Percentiles rank a stretch among this genome's conserved stretches.
phyloP scores from a whole-genome alignment of 2,329 filamentous ascomycete species.

The Ceratocystis cacaofunesta region DNA sequence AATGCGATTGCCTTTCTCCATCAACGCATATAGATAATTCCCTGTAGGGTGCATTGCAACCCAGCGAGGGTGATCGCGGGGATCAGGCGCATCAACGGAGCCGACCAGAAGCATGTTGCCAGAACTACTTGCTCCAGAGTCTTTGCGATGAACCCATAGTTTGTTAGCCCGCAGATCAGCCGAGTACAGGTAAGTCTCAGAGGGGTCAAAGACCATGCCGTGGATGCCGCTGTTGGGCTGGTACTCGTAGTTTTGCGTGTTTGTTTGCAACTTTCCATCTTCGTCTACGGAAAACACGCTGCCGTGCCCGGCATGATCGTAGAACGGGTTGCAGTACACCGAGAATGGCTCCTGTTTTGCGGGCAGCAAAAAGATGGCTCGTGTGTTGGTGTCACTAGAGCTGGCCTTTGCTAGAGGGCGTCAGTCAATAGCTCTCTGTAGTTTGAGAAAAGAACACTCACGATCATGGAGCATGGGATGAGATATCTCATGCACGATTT shows the following conservation, averaged over 20 bases:
- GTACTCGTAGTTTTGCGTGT: conserved; percentile 61
- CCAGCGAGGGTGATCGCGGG: conserved; percentile 72
- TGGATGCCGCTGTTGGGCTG: conserved; percentile 57
- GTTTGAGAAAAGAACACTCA: conserved; percentile 28
- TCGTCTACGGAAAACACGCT: conserved; percentile 55
- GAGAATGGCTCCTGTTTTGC: conserved; percentile 62
- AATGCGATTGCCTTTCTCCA: conserved; percentile 77
- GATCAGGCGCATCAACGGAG: conserved; percentile 53
- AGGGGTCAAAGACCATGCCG: conserved; percentile 66
- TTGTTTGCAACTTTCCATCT: conserved; percentile 43
- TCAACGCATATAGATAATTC: conserved; percentile 68
- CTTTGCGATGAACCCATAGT: conserved; percentile 69
- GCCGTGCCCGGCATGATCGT: conserved; percentile 67
- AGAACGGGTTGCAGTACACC: conserved; percentile 85
- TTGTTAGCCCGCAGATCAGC: conserved; percentile 66
- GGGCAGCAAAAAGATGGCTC: conserved; percentile 77
- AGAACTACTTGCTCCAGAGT: conserved; percentile 26
- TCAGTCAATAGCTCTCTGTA: conserved; percentile 7
- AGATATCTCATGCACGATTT: conserved; percentile 61
- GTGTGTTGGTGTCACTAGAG: conserved; percentile 59
- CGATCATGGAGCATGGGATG: conserved; percentile 63
- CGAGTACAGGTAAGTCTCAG: conserved; percentile 62
- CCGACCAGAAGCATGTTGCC: conserved; percentile 56
- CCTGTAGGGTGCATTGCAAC: conserved; percentile 69
- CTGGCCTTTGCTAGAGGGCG: conserved; percentile 45